Base-by-base conservation (phyloP, 129 eudicot species). In the Centaurea solstitialis region DNA sequence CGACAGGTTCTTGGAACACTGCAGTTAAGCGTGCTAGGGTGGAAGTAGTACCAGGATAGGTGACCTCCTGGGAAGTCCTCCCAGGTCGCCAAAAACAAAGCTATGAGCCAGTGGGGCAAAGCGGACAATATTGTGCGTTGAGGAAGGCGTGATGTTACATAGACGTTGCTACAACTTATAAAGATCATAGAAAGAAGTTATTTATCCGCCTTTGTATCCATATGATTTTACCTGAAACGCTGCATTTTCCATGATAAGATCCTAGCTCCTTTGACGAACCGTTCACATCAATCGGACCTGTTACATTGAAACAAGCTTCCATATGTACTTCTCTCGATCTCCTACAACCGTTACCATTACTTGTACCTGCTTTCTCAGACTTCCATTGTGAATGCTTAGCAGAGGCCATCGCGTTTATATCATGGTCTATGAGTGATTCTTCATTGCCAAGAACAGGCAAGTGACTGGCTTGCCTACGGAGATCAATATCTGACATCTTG, bases 261-360 rank as follows among this genome's bases (percentile, higher is more conserved):
- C 80, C 89, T 75, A 79, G 50, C 28, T 85, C 91, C 74, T 84
- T 81, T 17, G 86, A 74, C 64, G 57, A 72, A 41, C 85, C 89
- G 39, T 87, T 87, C 23, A 72, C 37, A 75, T 91, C 89, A 64
- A 53, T 72, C 35, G 53, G 80, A 79, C 87, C 91, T 30, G 82
- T 39, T 79, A 85, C 85, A 33, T 72, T 71, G 57, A 75, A 67
- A 39, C 88, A 87, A 82, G 67, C 84, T 76, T 91, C 97, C 85
- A 80, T 76, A 35, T 87, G 89, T 50, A 81, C 73, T 74, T 73
- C 67, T 73, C 97, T 81, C 26, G 97, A 88, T 84, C 84, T 91
- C 83, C 85, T 91, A 80, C 83, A 87, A 82, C 62, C 61, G 75
- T 72, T 87, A 79, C 66, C 85, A 85, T 71, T 87, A 30, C 71